These are phyloP conservation scores for Pulicaria dysenterica DNA, from an alignment of 129 eudicot species.

Conservation along the genomic window DNA sequence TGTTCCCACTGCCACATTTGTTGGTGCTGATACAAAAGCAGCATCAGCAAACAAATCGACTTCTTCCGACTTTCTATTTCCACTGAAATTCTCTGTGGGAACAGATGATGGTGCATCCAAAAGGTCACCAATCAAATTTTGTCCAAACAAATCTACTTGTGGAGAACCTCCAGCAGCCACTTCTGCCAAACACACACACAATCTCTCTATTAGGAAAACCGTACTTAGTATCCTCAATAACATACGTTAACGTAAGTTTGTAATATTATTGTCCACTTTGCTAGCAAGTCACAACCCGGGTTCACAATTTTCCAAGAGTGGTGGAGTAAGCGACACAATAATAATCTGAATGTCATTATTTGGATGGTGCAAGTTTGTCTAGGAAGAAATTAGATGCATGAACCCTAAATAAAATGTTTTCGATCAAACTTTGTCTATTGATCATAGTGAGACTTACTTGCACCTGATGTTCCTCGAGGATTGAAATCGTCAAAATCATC, in stretches of 20 bases:
- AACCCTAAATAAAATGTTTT: not conserved
- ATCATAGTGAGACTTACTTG: conserved; percentile 61
- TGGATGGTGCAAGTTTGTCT: not conserved
- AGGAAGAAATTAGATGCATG: not conserved
- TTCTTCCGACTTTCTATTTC: conserved; percentile 55
- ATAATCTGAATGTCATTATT: not conserved
- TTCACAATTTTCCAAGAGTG: no score
- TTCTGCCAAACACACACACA: conserved; percentile 51
- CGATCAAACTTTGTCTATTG: not conserved
- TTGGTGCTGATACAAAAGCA: conserved; percentile 80
- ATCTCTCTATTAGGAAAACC: conserved; percentile 3
- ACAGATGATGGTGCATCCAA: conserved; percentile 68
- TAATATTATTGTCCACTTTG: no score
- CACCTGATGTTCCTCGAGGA: conserved; percentile 80
- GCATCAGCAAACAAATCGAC: conserved; percentile 98
- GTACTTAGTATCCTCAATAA: not conserved
- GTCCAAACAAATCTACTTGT: conserved; percentile 86
- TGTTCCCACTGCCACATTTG: conserved; percentile 45
- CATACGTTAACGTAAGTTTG: not conserved
- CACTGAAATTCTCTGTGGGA: conserved; percentile 43
- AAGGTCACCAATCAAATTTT: conserved; percentile 70
- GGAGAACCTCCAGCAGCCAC: conserved; percentile 60
- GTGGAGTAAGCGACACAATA: no score
- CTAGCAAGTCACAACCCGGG: no score
- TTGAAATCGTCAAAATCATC: conserved; percentile 96